Conservation (phyloP, 2,329 filamentous ascomycete genomes). For the Cytospora paraplurivora region DNA sequence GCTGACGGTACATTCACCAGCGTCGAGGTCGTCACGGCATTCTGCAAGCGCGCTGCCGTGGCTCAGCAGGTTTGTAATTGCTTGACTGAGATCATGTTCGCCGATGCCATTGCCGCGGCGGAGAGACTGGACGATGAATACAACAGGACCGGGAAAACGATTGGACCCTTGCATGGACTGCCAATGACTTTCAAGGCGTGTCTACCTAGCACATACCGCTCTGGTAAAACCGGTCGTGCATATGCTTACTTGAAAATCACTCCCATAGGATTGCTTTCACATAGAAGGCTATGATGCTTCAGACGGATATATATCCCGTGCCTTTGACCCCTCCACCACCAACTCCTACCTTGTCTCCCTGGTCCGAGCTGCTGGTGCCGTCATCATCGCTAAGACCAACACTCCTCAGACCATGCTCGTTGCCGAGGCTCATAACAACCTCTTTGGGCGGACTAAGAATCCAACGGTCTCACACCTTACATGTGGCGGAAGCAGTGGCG, state of each 20-base stretch:
- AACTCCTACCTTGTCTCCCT: conserved; percentile 5
- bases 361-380: conserved; percentile 9
- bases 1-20: neutral
- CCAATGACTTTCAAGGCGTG: conserved; percentile 41
- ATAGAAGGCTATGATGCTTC: conserved; percentile 13
- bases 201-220: conserved; percentile 17
- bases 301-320: conserved; percentile 16
- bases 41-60: conserved; percentile 34
- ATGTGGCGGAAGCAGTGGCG: conserved; percentile 33
- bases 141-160: neutral
- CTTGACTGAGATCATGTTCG: conserved; percentile 43
- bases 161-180: conserved; percentile 42
- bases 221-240: neutral
- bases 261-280: conserved; percentile 16
- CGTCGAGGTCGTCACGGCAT: conserved; percentile 26
- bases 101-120: conserved; percentile 39
- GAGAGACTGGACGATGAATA: conserved; percentile 9
- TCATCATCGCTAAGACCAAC: conserved; percentile 29
- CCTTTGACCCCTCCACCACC: conserved; percentile 6
- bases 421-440: conserved; percentile 32
- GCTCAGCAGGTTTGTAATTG: conserved; percentile 38
- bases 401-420: conserved; percentile 35
- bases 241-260: neutral
- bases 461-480: conserved; percentile 32
- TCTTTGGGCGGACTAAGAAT: conserved; percentile 34